These are phyloP conservation scores for Peronosclerospora sorghi DNA, from an alignment of 352 stramenopile genomes.

Conservation along the genomic window DNA sequence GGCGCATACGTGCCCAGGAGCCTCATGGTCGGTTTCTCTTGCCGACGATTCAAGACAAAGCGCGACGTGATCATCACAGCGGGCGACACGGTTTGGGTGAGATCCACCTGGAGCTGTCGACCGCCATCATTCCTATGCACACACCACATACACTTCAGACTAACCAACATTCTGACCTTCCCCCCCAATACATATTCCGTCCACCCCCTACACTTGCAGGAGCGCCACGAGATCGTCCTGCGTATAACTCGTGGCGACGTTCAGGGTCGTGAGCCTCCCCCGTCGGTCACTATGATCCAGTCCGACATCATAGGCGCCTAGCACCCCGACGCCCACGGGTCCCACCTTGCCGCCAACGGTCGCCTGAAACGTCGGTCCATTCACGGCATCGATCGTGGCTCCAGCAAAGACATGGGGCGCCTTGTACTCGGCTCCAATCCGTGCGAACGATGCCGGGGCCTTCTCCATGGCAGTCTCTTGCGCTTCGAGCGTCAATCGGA, in stretches of 20 bases:
- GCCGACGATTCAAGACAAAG: slow-evolving; percentile 52
- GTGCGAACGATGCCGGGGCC: slow-evolving; percentile 51
- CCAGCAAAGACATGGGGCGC: slow-evolving; percentile 34
- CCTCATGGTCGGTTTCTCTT: slow-evolving; percentile 55
- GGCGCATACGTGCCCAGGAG: slow-evolving; percentile 44
- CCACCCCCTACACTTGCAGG: slow-evolving; percentile 46
- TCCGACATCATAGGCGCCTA: slow-evolving; percentile 69
- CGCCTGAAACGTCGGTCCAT: slow-evolving; percentile 59
- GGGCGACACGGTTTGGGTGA: slow-evolving; percentile 46
- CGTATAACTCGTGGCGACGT: slow-evolving; percentile 44
- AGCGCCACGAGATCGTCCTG: slow-evolving; percentile 54
- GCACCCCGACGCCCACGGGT: slow-evolving; percentile 29
- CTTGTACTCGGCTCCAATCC: slow-evolving; percentile 59
- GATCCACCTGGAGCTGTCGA: slow-evolving; percentile 40
- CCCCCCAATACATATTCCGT: background rate
- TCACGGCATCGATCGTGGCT: slow-evolving; percentile 68
- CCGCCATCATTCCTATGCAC: slow-evolving; percentile 48
- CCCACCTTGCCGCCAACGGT: slow-evolving; percentile 39
- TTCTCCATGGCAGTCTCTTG: slow-evolving; percentile 64
- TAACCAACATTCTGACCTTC: background rate
- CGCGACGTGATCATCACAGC: slow-evolving; percentile 52
- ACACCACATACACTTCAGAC: background rate
- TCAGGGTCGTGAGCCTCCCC: slow-evolving; percentile 50
- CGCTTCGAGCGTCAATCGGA: slow-evolving; percentile 66
- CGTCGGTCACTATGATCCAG: slow-evolving; percentile 67